Evolutionary conservation across 2,329 filamentous ascomycete genomes (phyloP), one percentile per base, ranked within the genome.

Genomic region (Phoma sp.): DNA sequence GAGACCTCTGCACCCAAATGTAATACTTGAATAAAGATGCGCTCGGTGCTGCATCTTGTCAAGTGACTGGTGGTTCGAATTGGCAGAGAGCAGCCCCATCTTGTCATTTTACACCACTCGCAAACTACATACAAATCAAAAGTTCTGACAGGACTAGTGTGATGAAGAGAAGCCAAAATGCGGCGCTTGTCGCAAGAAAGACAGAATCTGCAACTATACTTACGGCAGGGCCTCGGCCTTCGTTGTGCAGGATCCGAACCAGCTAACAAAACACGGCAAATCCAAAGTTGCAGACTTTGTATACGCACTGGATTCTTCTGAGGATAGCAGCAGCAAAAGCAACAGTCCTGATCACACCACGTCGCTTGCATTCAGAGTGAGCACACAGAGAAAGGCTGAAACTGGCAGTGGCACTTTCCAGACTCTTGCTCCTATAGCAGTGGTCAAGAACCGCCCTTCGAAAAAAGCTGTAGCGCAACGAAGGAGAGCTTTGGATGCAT

Each of bases 111-210:
- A 18, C 18, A 18, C 18, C 18, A 18, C 7, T 8, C 3, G 10
- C 13, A 24, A 43, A 10, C n/a, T 2, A 11, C 8, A 4, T 27
- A 13, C 23, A 9, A 6, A 14, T 7, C 2, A 2, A 22, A 22
- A 18, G 32, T 38, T 32, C 46, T 65, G n/a, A 61, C 37, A 2
- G 4, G n/a, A 10, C 0, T 36, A 71, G 69, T 71, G 69, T 35
- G 68, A 71, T 13, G 64, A 71, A 52, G 56, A 62, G 8, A 66
- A 59, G 38, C 69, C 69, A 0, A 64, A 65, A 47, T 71, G 69
- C 27, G 58, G 60, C 33, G 55, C 68, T 7, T 71, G 69, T 38
- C 51, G 43, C 8, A 71, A 71, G 47, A 66, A 67, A 33, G 62
- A 70, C 37, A 58, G 69, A 2, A 57, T 58, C 52, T 71, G 69